A percentile compares a stretch with the other conserved stretches of the same genome.
phyloP scores from a whole-genome alignment of 2,329 filamentous ascomycete genomes.

The Pseudocercospora crystallina region DNA sequence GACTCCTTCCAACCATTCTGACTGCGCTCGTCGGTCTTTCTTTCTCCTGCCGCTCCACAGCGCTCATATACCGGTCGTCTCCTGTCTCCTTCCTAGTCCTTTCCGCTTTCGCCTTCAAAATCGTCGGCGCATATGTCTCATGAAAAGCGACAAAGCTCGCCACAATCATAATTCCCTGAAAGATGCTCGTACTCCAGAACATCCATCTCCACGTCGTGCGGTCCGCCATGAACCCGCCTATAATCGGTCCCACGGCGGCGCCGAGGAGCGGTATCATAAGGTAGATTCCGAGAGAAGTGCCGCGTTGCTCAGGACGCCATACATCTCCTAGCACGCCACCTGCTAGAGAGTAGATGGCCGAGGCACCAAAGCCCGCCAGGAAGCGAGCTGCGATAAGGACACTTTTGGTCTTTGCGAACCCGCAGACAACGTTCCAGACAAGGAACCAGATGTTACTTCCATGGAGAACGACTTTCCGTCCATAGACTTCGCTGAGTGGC shows the following conservation, averaged over 20 bases:
- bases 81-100: constrained; percentile 38
- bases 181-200: constrained; percentile 42
- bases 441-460: constrained; percentile 53
- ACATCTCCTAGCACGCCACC: constrained; percentile 23
- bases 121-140: constrained; percentile 40
- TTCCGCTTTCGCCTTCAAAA: constrained; percentile 40
- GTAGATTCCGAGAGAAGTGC: constrained; percentile 18
- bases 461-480: constrained; percentile 45
- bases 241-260: constrained; percentile 23
- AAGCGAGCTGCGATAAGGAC: constrained; percentile 49
- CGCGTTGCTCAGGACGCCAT: constrained; percentile 22
- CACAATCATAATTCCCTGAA: constrained; percentile 26
- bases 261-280: constrained; percentile 21
- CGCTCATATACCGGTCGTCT: constrained; percentile 56
- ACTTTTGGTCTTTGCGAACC: constrained; percentile 43
- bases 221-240: constrained; percentile 41
- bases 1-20: constrained; percentile 33
- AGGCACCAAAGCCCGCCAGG: constrained; percentile 52
- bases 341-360: constrained; percentile 34
- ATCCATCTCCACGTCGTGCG: constrained; percentile 45
- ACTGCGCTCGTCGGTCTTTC: not conserved
- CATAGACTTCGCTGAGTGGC: constrained; percentile 46
- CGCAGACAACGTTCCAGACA: constrained; percentile 51
- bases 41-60: constrained; percentile 11
- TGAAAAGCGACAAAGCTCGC: constrained; percentile 34